Base-by-base conservation (phyloP, 2,329 filamentous ascomycete genomes). In the Fonsecaea pedrosoi region DNA sequence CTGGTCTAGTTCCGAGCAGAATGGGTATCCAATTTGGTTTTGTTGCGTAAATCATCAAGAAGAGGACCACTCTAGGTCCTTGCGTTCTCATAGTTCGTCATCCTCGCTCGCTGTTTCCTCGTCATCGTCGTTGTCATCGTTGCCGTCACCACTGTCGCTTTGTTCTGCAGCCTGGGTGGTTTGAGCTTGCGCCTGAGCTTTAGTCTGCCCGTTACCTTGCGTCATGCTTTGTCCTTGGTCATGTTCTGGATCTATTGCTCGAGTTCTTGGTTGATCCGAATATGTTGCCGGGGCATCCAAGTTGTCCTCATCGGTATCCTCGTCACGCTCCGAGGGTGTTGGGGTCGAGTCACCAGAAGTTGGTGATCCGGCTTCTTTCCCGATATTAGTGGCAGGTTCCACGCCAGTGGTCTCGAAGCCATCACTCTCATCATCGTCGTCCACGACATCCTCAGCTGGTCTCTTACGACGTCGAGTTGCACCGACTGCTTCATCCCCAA, bases 401-500 rank as follows among this genome's bases (percentile, higher is more conserved):
- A 63, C 48, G n/a, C 68, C 54, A 65, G 67, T 70, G 30, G 61
- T 37, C 21, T 73, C 71, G 42, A 72, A 72, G 6, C 53, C 68
- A 13, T 72, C 71, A 56, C 65, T 71, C n/a, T 71, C 71, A 10
- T 70, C 67, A 13, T 70, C 67, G 21, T 66, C 60, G 8, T 59
- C 35, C 13, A 18, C 25, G 6, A 50, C 42, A 18, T 67, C 60
- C 56, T 72, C 40, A 70, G 71, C 25, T 56, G 66, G 2, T 67
- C 64, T 56, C 60, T 69, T 68, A 60, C 69, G 34, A 25, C 71
- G 64, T 15, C 59, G 64, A 15, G 69, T 67, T 3, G 60, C 62
- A 30, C 68, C 60, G 60, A 70, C 66, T 50, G 75, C 72, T 18
- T 73, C 74, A 13, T 75, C 76, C 78, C 54, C 55, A 35, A 66